Conservation (phyloP, 2,329 filamentous ascomycete species). For the Madurella fahalii region DNA sequence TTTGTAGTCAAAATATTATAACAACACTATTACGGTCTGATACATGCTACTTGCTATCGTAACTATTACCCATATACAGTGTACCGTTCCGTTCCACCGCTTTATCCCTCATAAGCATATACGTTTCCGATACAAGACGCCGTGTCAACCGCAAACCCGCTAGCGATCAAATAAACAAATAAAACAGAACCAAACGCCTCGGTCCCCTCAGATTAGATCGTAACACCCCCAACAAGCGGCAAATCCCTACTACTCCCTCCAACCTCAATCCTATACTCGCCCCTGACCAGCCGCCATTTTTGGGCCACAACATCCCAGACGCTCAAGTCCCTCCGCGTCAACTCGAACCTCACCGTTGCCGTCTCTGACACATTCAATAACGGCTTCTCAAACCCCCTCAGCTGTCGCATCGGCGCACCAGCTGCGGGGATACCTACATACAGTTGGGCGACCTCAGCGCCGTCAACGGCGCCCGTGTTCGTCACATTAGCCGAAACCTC, state of each 20-base stretch:
- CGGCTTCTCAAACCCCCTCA: conserved; percentile 64
- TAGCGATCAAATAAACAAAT: too few species aligned
- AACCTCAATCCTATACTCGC: conserved; percentile 42
- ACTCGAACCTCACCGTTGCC: conserved; percentile 44
- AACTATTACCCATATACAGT: too few species aligned
- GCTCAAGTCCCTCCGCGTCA: conserved; percentile 62
- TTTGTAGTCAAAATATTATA: too few species aligned
- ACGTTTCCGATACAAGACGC: too few species aligned
- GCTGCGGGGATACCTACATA: conserved; percentile 43
- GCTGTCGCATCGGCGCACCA: conserved; percentile 49
- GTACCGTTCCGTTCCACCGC: too few species aligned
- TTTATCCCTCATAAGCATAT: too few species aligned
- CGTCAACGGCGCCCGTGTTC: conserved; percentile 41
- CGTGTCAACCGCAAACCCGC: too few species aligned
- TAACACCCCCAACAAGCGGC: conserved; percentile 38
- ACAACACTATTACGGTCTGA: too few species aligned
- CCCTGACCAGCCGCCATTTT: conserved; percentile 53
- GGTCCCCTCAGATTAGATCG: conserved; percentile 27
- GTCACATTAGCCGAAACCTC: conserved; percentile 36
- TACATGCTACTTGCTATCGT: too few species aligned
- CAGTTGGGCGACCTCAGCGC: conserved; percentile 45
- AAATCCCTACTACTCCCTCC: conserved; percentile 46
- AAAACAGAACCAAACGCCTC: not conserved
- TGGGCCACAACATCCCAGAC: conserved; percentile 60
- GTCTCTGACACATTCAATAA: conserved; percentile 43